These are phyloP conservation scores for Carex pumila DNA, from an alignment of 176 grass and related monocot species.

Conservation along the genomic window DNA sequence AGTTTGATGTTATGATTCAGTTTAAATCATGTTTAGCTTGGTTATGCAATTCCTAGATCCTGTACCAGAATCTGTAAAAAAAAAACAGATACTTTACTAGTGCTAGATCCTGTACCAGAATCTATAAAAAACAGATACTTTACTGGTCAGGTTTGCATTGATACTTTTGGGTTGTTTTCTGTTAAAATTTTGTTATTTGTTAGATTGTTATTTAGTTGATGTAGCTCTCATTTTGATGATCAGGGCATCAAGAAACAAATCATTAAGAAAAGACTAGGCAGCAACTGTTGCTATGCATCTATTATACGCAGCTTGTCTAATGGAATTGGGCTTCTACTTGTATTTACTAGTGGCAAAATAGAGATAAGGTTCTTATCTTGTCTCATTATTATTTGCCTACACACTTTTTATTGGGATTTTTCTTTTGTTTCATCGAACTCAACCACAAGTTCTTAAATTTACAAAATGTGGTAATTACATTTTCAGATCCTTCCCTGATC, in stretches of 20 bases:
- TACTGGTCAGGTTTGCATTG: not conserved
- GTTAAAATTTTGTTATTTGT: not conserved
- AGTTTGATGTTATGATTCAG: not conserved
- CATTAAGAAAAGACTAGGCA: slow-evolving; percentile 61
- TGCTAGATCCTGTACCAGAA: not conserved
- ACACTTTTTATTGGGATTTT: no score
- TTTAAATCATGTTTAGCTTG: not conserved
- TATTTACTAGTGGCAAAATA: slow-evolving; percentile 67
- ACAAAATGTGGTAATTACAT: slow-evolving; percentile 22
- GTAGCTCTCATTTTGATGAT: not conserved
- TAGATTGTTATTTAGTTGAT: not conserved
- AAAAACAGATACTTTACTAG: not conserved
- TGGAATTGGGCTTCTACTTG: slow-evolving; percentile 60
- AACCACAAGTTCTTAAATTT: not conserved
- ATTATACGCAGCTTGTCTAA: slow-evolving; percentile 50
- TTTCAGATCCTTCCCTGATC: slow-evolving; percentile 84
- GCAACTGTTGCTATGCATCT: slow-evolving; percentile 63
- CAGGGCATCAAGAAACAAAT: slow-evolving; percentile 84
- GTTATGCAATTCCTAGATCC: not conserved
- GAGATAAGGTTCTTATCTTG: slow-evolving; percentile 61
- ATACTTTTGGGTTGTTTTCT: not conserved
- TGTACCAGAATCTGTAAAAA: not conserved
- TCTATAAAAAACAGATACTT: not conserved
- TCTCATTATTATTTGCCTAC: not conserved
- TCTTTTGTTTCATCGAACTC: not conserved